A percentile compares a stretch with the other conserved stretches of the same genome.
These are phyloP conservation scores for Erythrobasidium yunnanense DNA, from an alignment of 768 basidiomycete species.

Conservation along the genomic window DNA sequence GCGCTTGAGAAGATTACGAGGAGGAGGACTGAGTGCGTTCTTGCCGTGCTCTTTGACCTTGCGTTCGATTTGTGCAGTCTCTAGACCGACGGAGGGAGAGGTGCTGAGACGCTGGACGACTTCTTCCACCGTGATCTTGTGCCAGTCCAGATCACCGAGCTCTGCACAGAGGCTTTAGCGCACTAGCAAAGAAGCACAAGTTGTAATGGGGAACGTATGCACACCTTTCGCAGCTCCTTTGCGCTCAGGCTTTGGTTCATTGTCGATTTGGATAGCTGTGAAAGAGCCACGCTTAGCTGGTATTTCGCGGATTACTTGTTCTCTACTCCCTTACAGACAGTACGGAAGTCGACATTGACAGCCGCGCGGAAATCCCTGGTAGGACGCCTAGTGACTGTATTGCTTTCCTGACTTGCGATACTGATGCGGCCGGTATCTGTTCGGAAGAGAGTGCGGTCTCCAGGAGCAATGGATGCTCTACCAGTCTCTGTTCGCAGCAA, in stretches of 20 bases:
- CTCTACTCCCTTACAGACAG: constrained; percentile 6
- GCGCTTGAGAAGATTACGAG: constrained; percentile 47
- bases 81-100: constrained; percentile 48
- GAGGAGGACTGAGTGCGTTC: constrained; percentile 50
- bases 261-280: constrained; percentile 10
- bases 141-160: constrained; percentile 48
- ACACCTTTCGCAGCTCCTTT: constrained; percentile 18
- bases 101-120: constrained; percentile 46
- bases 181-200: not conserved
- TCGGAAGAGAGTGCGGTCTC: constrained; percentile 4
- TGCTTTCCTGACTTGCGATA: constrained; percentile 1
- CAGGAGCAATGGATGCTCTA: not conserved
- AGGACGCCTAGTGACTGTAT: not conserved
- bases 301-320: not conserved
- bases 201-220: not conserved
- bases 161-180: constrained; percentile 34
- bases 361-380: not conserved
- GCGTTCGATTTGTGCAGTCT: constrained; percentile 47
- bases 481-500: too few species aligned
- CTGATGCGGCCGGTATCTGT: constrained; percentile 18
- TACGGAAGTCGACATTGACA: not conserved
- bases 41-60: constrained; percentile 47
- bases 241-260: not conserved
- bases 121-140: constrained; percentile 45
- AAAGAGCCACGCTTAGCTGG: not conserved